phyloP scores from a whole-genome alignment of 306 rosid species.

The Cucurbita moschata region DNA sequence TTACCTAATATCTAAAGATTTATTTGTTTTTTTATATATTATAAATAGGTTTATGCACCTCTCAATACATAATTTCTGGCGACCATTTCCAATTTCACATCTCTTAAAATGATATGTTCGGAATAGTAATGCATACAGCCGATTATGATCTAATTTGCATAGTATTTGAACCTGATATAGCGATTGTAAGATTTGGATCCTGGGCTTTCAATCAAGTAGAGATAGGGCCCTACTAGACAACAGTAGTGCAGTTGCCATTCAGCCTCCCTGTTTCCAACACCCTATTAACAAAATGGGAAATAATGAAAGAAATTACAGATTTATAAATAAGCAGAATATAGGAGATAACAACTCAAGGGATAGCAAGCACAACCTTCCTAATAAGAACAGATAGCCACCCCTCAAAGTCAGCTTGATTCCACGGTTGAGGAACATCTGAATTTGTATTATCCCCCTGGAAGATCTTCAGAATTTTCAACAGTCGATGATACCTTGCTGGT shows the following conservation, averaged over 20 bases:
- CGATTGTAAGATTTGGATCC: conserved; percentile 72
- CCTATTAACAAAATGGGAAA: conserved; percentile 33
- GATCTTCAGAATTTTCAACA: conserved; percentile 70
- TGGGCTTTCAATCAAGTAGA: conserved; percentile 82
- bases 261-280: conserved; percentile 93
- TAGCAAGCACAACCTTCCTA: conserved; percentile 54
- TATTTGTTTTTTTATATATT: too few relatives aligned
- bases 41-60: too few relatives aligned
- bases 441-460: conserved; percentile 53
- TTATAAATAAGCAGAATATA: background rate
- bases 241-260: conserved; percentile 79
- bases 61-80: too few relatives aligned
- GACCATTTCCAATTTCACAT: background rate
- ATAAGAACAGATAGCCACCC: conserved; percentile 79
- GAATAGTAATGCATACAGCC: background rate
- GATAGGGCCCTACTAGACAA: conserved; percentile 80
- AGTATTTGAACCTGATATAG: conserved; percentile 45
- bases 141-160: background rate
- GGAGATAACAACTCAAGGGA: background rate
- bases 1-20: too few relatives aligned
- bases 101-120: background rate
- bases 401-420: conserved; percentile 89
- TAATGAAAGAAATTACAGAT: background rate
- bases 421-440: conserved; percentile 48
- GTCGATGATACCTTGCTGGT: conserved; percentile 91